phyloP scores from a whole-genome alignment of 768 basidiomycete species.

The Roridomyces roridus region DNA sequence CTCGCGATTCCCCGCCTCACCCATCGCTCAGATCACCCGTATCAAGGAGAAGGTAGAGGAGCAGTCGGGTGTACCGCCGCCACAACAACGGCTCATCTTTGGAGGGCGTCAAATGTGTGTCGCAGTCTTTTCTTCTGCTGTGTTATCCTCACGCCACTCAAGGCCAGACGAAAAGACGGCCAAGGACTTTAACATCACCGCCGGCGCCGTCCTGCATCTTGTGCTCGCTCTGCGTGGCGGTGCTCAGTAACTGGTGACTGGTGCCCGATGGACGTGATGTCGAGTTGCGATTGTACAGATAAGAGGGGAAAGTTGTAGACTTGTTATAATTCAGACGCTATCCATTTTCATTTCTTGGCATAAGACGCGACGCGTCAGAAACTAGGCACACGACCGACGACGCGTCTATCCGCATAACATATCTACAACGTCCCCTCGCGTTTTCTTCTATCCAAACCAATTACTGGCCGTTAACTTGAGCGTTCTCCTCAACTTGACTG shows the following conservation, averaged over 20 bases:
- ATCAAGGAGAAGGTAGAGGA: conserved; percentile 99
- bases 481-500: conserved; percentile 53
- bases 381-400: no score
- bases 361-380: not conserved
- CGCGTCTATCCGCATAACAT: no score
- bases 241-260: conserved; percentile 11
- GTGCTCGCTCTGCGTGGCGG: conserved; percentile 97
- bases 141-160: conserved; percentile 1
- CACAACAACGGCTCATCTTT: conserved; percentile 94
- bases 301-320: not conserved
- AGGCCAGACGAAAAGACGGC: conserved; percentile 95
- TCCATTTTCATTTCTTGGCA: not conserved
- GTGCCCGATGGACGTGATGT: not conserved
- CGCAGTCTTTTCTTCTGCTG: not conserved
- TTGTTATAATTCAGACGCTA: not conserved
- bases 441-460: not conserved
- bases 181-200: conserved; percentile 79
- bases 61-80: conserved; percentile 97
- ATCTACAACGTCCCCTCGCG: no score
- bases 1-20: not conserved
- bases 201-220: conserved; percentile 90
- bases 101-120: conserved; percentile 91
- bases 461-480: not conserved
- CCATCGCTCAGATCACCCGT: conserved; percentile 70
- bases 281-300: not conserved